These are phyloP conservation scores for Fonticula alba DNA, from an alignment of 78 protist species.

Conservation along the genomic window DNA sequence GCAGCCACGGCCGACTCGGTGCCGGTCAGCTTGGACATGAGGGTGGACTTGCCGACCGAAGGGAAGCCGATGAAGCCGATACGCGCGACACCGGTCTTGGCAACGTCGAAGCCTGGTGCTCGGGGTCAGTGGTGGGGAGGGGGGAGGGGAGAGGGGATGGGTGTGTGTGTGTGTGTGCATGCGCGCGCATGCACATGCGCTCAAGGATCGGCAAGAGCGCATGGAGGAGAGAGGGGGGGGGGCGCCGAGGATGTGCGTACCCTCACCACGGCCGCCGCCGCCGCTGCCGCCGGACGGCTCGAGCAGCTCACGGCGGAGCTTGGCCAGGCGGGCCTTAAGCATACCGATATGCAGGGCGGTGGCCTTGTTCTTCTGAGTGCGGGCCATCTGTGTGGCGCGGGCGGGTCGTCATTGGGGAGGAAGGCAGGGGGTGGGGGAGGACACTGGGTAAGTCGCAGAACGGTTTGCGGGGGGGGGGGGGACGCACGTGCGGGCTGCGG, in stretches of 20 bases:
- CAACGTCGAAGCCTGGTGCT: constrained; percentile 85
- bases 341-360: constrained; percentile 66
- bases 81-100: constrained; percentile 66
- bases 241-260: neutral
- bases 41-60: constrained; percentile 93
- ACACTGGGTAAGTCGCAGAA: no score
- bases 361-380: constrained; percentile 91
- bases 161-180: no score
- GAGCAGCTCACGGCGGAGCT: constrained; percentile 40
- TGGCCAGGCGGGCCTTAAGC: constrained; percentile 80
- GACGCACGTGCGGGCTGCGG: no score
- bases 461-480: no score
- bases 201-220: neutral
- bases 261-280: constrained; percentile 8
- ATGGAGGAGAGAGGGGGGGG: neutral
- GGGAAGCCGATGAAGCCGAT: constrained; percentile 84
- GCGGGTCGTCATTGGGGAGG: no score
- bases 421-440: no score
- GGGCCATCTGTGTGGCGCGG: no score
- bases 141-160: no score
- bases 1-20: constrained; percentile 71
- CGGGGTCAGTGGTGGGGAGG: no score
- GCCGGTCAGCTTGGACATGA: constrained; percentile 71
- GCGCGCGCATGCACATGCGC: neutral
- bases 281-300: constrained; percentile 7